Evolutionary conservation across 179 eudicot species (phyloP).

Genomic region (Gypsophila paniculata): DNA sequence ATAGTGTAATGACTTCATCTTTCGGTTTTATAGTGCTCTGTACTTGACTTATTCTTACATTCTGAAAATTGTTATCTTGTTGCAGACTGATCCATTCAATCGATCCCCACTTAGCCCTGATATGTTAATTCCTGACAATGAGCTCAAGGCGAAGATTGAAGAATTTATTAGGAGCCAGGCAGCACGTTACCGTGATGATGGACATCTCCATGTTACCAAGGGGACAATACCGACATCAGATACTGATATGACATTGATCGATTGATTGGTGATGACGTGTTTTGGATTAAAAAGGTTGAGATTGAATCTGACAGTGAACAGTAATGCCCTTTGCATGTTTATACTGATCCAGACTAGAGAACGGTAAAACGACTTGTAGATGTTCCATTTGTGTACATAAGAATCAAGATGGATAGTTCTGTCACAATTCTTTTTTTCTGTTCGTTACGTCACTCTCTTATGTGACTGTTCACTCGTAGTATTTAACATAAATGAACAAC

Average conservation of each 20-base stretch:
- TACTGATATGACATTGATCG: conserved; percentile 39
- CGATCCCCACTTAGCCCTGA: conserved; percentile 87
- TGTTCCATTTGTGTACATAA: conserved; percentile 21
- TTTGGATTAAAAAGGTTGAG: conserved; percentile 14
- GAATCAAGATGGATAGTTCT: conserved; percentile 12
- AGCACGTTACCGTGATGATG: conserved; percentile 26
- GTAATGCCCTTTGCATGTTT: not conserved
- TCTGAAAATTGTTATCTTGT: not conserved
- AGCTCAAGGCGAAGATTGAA: conserved; percentile 71
- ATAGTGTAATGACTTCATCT: conserved; percentile 42
- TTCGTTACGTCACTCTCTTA: not conserved
- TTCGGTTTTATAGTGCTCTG: not conserved
- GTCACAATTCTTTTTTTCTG: not conserved
- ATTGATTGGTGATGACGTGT: conserved; percentile 20
- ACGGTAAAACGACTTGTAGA: conserved; percentile 10
- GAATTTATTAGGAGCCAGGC: conserved; percentile 63
- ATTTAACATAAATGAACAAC: too few species aligned
- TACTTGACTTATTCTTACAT: not conserved
- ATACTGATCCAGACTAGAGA: not conserved
- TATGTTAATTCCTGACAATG: conserved; percentile 78
- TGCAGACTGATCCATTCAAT: conserved; percentile 94
- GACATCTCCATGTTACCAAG: conserved; percentile 39
- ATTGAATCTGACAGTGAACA: not conserved
- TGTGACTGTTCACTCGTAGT: too few species aligned
- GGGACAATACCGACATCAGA: conserved; percentile 38